Evolutionary conservation across 257 asterid genomes (phyloP), one percentile per base, ranked within the genome.

Genomic region (Lithospermum erythrorhizon): DNA sequence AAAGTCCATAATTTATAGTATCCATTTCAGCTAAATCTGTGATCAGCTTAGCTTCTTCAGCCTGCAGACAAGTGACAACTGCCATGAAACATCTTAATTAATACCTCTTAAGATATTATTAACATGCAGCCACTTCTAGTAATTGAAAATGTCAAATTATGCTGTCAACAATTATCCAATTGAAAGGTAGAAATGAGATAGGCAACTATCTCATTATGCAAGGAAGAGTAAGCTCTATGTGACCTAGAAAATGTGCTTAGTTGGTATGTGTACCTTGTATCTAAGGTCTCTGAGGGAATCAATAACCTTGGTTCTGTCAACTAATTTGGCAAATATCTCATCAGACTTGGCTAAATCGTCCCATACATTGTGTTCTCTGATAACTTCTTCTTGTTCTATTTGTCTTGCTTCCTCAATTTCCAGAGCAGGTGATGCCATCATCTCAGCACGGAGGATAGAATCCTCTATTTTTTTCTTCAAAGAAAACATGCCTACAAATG

Each of bases 31-130:
- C 95, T 8, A 89, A 82, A 72, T 89, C 96, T 32, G 83, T 89
- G 68, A 89, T 89, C 61, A 83, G 86, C 68, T 86, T 86, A 78
- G 94, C 94, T 72, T 89, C 96, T 80, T 89, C 94, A 6, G 90
- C 90, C 95, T 83, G 78, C 79, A 78, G 63, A 63, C 29, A 21
- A 57, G 21, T 13, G 24, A n/a, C 57, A 53, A 22, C 57, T 19
- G 57, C 23, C 23, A 53, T 22, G 13, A 19, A 10, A n/a, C 21
- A 22, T 10, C 25, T 19, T 19, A 9, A n/a, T 18, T 5, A 5
- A 21, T 52, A 52, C 55, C 57, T 1, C 10, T n/a, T 20, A n/a
- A 53, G 23, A 53, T n/a, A 53, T 48, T 21, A 3, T 17, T 24
- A 45, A 9, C n/a, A 22, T 22, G 19, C 19, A 9, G 19, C 7